phyloP scores from a whole-genome alignment of 2,329 filamentous ascomycete species.

The Alternaria sp. region DNA sequence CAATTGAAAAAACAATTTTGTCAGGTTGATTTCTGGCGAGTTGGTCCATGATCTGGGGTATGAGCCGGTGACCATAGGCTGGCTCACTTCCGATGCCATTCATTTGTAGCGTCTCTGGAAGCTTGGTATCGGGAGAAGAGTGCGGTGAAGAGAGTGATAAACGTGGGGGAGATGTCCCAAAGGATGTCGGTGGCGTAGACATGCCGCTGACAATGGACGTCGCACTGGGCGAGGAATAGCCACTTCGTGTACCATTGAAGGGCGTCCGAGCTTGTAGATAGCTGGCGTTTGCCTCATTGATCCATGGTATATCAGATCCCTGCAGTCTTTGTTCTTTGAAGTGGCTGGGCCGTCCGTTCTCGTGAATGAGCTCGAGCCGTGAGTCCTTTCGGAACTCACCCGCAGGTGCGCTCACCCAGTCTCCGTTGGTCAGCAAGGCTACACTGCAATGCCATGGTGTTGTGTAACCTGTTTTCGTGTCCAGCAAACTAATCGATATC shows the following conservation, averaged over 20 bases:
- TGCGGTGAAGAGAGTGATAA: neutral
- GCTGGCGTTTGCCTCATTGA: conserved; percentile 6
- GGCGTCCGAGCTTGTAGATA: conserved; percentile 12
- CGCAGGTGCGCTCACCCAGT: conserved; percentile 15
- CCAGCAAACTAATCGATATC: conserved; percentile 27
- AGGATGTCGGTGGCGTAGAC: conserved; percentile 11
- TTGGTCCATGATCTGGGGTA: conserved; percentile 36
- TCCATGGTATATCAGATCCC: conserved; percentile 7
- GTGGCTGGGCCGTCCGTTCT: conserved; percentile 29
- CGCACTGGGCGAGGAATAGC: conserved; percentile 16
- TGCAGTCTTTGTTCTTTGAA: conserved; percentile 28
- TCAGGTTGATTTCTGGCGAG: conserved; percentile 29
- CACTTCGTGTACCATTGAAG: conserved; percentile 9
- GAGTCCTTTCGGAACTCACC: conserved; percentile 18
- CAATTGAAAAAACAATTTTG: conserved; percentile 29
- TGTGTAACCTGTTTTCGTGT: conserved; percentile 22
- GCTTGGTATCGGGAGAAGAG: neutral
- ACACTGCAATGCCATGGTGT: conserved; percentile 36
- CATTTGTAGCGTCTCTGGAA: neutral
- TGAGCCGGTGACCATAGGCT: conserved; percentile 27
- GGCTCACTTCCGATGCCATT: neutral
- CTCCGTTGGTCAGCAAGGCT: conserved; percentile 20
- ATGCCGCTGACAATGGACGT: conserved; percentile 6
- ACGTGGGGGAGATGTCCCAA: neutral
- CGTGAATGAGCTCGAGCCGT: conserved; percentile 27